phyloP scores from a whole-genome alignment of 2,329 filamentous ascomycete species.

The Ceratocystis variospora region DNA sequence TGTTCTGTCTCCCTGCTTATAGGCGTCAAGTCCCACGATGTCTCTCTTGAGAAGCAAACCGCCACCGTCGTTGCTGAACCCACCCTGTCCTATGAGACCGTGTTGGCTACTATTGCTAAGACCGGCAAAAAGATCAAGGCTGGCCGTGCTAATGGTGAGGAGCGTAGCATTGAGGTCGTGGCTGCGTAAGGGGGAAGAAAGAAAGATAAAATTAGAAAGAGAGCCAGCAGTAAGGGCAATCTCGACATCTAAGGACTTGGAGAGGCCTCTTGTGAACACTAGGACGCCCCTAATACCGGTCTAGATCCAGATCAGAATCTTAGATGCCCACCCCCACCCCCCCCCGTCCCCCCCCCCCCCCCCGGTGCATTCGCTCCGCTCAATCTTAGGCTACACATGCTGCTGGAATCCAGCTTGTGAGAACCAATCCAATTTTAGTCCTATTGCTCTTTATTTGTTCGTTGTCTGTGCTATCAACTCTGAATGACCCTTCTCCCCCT shows the following conservation, averaged over 20 bases:
- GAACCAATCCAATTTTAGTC: neutral
- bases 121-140: conserved; percentile 85
- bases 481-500: neutral
- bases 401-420: conserved; percentile 6
- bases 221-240: too few species aligned
- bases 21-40: conserved; percentile 80
- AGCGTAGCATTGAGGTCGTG: conserved; percentile 36
- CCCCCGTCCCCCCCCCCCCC: too few species aligned
- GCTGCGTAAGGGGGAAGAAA: conserved; percentile 23
- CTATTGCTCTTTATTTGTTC: neutral
- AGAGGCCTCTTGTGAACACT: too few species aligned
- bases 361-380: neutral
- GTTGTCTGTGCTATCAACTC: neutral
- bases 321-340: neutral
- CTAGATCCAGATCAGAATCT: neutral
- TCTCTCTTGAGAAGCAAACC: conserved; percentile 74
- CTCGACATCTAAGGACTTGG: too few species aligned
- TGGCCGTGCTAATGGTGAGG: conserved; percentile 54
- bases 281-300: too few species aligned
- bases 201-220: too few species aligned
- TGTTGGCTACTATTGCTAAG: conserved; percentile 82
- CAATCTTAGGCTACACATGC: neutral
- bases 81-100: conserved; percentile 60
- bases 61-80: conserved; percentile 62
- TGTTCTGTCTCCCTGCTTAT: conserved; percentile 16